Conservation (phyloP, 2,329 filamentous ascomycete genomes). For the Fusarium nodosum region DNA sequence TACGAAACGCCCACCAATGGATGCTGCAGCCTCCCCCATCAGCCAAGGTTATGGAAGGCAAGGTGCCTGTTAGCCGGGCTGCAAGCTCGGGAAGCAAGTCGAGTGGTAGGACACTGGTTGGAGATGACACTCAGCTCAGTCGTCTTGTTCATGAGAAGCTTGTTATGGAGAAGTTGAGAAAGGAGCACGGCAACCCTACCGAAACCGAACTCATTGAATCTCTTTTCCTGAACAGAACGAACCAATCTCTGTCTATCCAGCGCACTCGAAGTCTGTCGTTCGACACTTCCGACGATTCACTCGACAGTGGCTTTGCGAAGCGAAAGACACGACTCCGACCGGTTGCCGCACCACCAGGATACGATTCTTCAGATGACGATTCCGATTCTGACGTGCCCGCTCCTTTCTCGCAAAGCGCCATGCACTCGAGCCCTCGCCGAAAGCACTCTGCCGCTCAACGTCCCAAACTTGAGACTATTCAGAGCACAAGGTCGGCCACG, state of each 20-base stretch:
- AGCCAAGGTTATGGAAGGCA: constrained; percentile 91
- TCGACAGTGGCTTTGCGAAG: constrained; percentile 51
- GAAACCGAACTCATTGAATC: constrained; percentile 62
- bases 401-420: constrained; percentile 46
- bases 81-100: constrained; percentile 68
- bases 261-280: constrained; percentile 58
- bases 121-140: constrained; percentile 59
- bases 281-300: constrained; percentile 54
- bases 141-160: constrained; percentile 62
- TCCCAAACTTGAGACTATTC: constrained; percentile 63
- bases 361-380: constrained; percentile 55
- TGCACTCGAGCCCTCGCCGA: constrained; percentile 44
- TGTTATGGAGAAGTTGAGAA: constrained; percentile 62
- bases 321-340: constrained; percentile 50
- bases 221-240: constrained; percentile 54
- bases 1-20: constrained; percentile 81
- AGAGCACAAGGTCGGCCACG: constrained; percentile 56
- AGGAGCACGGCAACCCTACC: constrained; percentile 56
- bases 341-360: constrained; percentile 50
- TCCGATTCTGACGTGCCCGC: constrained; percentile 49
- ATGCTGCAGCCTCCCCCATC: constrained; percentile 94
- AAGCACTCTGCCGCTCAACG: constrained; percentile 54
- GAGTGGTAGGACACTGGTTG: constrained; percentile 60
- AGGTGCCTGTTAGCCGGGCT: constrained; percentile 76
- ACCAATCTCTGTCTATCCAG: constrained; percentile 51